Conservation (phyloP, 768 basidiomycete species). For the Tephrocybe sp. region DNA sequence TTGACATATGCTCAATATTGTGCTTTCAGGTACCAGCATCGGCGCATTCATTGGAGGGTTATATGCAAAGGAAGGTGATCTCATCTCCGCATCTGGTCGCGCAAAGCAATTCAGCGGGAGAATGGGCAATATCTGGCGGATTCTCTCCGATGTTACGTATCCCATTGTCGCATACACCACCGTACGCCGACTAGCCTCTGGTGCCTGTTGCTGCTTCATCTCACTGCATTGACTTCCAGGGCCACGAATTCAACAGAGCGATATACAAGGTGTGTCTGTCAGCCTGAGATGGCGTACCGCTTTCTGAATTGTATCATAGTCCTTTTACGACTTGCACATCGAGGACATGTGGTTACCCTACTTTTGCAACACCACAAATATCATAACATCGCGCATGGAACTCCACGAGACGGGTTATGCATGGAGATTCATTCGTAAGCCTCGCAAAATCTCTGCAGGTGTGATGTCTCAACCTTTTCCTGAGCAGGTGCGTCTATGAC, state of each 20-base stretch:
- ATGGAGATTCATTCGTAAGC: constrained; percentile 86
- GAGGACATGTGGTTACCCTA: constrained; percentile 99
- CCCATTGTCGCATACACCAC: constrained; percentile 93
- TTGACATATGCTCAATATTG: constrained; percentile 5
- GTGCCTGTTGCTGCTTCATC: not conserved
- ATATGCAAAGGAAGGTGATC: constrained; percentile 92
- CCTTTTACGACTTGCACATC: constrained; percentile 92
- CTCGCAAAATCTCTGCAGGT: too few relatives aligned
- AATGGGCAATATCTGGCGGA: constrained; percentile 94
- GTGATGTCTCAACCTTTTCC: too few relatives aligned
- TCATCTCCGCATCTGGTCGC: constrained; percentile 81
- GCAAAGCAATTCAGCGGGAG: constrained; percentile 90
- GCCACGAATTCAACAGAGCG: constrained; percentile 92
- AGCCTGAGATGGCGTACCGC: not conserved
- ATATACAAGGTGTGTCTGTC: constrained; percentile 75
- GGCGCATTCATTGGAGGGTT: constrained; percentile 92
- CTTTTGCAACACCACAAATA: constrained; percentile 98
- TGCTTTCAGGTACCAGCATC: constrained; percentile 74
- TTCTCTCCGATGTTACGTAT: constrained; percentile 92
- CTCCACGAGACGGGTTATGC: constrained; percentile 99
- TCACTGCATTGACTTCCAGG: constrained; percentile 45
- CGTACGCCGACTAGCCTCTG: constrained; percentile 26
- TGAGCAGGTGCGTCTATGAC: constrained; percentile 97
- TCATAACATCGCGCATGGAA: constrained; percentile 95
- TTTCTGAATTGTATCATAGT: constrained; percentile 35